Percentiles rank a stretch among this genome's conserved stretches.
These are phyloP conservation scores for Acanthamoeba lenticulata DNA, from an alignment of 208 protist genomes.

Conservation along the genomic window DNA sequence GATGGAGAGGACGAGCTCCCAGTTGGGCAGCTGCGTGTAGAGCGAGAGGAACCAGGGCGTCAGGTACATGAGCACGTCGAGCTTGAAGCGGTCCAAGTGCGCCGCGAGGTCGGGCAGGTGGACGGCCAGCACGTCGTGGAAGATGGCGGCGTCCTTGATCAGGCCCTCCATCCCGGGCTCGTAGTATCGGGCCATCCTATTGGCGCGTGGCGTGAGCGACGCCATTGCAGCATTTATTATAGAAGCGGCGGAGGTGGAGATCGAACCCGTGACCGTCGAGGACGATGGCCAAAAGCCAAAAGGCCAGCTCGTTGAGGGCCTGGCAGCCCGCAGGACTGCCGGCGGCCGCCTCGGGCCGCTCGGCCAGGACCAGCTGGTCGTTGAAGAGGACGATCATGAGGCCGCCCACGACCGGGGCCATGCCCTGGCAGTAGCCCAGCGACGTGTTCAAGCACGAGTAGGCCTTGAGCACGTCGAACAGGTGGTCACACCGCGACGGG, in stretches of 20 bases:
- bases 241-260: neutral
- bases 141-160: slow-evolving; percentile 10
- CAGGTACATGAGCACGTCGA: slow-evolving; percentile 23
- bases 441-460: slow-evolving; percentile 8
- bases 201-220: neutral
- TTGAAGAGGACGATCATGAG: neutral
- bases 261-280: neutral
- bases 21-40: slow-evolving; percentile 27
- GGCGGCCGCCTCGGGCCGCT: too few species aligned
- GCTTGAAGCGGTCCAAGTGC: neutral
- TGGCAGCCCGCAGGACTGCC: too few species aligned
- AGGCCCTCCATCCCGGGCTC: slow-evolving; percentile 18
- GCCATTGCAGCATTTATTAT: neutral
- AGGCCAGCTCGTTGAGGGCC: neutral
- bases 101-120: neutral
- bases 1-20: slow-evolving; percentile 25
- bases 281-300: slow-evolving; percentile 8
- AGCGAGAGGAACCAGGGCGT: slow-evolving; percentile 28
- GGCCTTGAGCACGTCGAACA: slow-evolving; percentile 8
- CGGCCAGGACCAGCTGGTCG: neutral
- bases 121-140: neutral
- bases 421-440: slow-evolving; percentile 17
- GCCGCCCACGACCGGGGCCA: slow-evolving; percentile 20
- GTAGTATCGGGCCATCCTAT: slow-evolving; percentile 12
- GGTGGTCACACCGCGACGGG: neutral